Evolutionary conservation across 2,329 filamentous ascomycete species (phyloP).

Genomic region (Cladosporium colombiae): DNA sequence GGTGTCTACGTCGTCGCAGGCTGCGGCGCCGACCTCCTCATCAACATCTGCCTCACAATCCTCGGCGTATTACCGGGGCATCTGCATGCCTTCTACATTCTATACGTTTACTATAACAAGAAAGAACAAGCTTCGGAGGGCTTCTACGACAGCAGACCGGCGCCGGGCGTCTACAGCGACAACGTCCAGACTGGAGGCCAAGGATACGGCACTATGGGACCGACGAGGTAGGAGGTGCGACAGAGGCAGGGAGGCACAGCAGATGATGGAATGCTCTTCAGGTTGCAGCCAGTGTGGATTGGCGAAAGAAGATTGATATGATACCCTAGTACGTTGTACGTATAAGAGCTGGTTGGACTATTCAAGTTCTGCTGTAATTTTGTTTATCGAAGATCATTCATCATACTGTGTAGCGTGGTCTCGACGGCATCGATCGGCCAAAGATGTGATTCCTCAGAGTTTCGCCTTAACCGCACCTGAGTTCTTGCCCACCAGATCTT

Average conservation of each 20-base stretch:
- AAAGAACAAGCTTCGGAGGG: conserved; percentile 64
- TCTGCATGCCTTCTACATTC: conserved; percentile 68
- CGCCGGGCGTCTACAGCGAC: conserved; percentile 71
- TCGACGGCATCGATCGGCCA: background rate
- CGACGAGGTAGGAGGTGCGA: background rate
- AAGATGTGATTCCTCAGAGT: background rate
- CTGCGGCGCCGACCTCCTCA: conserved; percentile 51
- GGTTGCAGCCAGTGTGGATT: background rate
- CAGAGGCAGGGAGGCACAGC: background rate
- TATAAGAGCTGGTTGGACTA: background rate
- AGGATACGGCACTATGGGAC: conserved; percentile 15
- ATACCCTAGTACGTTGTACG: conserved; percentile 1
- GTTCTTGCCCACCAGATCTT: conserved; percentile 51
- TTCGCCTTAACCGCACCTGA: conserved; percentile 1
- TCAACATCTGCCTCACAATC: conserved; percentile 49
- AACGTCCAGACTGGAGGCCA: conserved; percentile 69
- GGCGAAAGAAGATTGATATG: background rate
- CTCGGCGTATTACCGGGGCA: conserved; percentile 70
- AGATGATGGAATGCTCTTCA: background rate
- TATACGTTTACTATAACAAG: conserved; percentile 81
- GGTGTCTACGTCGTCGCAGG: conserved; percentile 52
- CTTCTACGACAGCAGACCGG: conserved; percentile 53
- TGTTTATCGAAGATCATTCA: background rate
- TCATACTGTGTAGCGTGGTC: background rate
- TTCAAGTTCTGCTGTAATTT: background rate